phyloP scores from a whole-genome alignment of 2,329 filamentous ascomycete species.

The Fusarium haematococcum region DNA sequence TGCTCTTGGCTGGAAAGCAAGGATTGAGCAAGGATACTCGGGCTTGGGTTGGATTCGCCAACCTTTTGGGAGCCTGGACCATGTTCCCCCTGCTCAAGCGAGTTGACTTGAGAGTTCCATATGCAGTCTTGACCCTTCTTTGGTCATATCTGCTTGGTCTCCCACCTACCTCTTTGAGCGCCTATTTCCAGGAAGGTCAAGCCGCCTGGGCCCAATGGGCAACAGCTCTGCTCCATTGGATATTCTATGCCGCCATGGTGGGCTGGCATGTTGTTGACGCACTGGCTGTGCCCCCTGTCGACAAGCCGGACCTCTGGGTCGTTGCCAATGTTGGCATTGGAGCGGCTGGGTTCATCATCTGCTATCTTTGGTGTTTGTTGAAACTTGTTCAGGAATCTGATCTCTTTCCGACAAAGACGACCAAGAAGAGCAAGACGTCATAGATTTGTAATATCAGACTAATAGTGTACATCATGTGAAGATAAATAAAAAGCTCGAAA shows the following conservation, averaged over 20 bases:
- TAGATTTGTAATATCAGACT: conserved; percentile 17
- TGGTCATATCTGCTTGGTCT: conserved; percentile 94
- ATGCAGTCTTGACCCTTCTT: conserved; percentile 83
- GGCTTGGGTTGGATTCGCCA: conserved; percentile 96
- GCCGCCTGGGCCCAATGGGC: conserved; percentile 56
- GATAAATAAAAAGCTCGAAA: background rate
- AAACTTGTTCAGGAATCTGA: conserved; percentile 72
- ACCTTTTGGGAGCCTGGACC: conserved; percentile 89
- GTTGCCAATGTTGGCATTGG: conserved; percentile 91
- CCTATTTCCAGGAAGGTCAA: conserved; percentile 69
- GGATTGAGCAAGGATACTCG: conserved; percentile 82
- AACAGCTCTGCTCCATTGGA: conserved; percentile 76
- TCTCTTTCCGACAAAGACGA: conserved; percentile 54
- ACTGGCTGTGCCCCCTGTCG: conserved; percentile 73
- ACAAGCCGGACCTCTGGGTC: conserved; percentile 94
- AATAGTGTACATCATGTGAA: background rate
- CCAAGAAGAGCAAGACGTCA: conserved; percentile 49
- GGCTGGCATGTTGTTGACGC: conserved; percentile 84
- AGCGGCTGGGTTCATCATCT: conserved; percentile 84
- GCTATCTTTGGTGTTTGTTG: conserved; percentile 92
- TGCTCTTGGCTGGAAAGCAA: conserved; percentile 82
- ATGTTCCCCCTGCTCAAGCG: conserved; percentile 91
- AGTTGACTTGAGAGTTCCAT: conserved; percentile 86
- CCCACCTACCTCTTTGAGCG: conserved; percentile 78
- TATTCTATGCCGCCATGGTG: conserved; percentile 82